Base-by-base conservation (phyloP, 148 eudicot genomes). In the Amaranthus palmeri region DNA sequence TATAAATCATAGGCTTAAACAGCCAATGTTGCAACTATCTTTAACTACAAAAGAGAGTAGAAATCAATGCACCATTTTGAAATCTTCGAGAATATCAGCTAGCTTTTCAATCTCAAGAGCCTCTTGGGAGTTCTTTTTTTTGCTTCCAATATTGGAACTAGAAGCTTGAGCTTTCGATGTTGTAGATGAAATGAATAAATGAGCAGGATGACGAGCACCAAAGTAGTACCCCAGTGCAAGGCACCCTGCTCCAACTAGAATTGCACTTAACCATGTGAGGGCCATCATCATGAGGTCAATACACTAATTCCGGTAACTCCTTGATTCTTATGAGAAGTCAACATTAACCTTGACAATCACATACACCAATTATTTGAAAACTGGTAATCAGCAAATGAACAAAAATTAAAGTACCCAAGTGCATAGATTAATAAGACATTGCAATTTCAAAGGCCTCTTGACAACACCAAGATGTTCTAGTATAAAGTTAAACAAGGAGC, bases 61-160 rank as follows among this genome's bases (percentile, higher is more conserved):
- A 36, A 70, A 74, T 18, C 45, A 8, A 54, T 15, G 65, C 64
- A 91, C 99, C 99, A 95, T 92, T 85, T 95, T 95, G 67, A 95
- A 95, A 81, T 95, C 99, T 77, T 85, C 85, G 64, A 92, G 81
- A 82, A 95, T 87, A 17, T 88, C 96, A 79, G 99, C 99, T 47
- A 95, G 88, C 71, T 82, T 88, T 73, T 95, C 99, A 73, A 95
- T 78, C 85, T 92, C 97, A 72, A 92, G 89, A 43, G 84, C 81
- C 61, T 69, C 83, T 81, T 82, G 84, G 25, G 44, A 49, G 61
- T 50, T 57, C 17, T 75, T 84, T 76, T 88, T 92, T 85, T 82
- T 88, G 58, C 75, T 82, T 62, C 82, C 85, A 54, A 72, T 77
- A 45, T 48, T 56, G 71, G 69, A 4, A 45, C 44, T 56, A 69